Evolutionary conservation across 2,329 filamentous ascomycete species (phyloP).

Genomic region (Raffaelea arxii): DNA sequence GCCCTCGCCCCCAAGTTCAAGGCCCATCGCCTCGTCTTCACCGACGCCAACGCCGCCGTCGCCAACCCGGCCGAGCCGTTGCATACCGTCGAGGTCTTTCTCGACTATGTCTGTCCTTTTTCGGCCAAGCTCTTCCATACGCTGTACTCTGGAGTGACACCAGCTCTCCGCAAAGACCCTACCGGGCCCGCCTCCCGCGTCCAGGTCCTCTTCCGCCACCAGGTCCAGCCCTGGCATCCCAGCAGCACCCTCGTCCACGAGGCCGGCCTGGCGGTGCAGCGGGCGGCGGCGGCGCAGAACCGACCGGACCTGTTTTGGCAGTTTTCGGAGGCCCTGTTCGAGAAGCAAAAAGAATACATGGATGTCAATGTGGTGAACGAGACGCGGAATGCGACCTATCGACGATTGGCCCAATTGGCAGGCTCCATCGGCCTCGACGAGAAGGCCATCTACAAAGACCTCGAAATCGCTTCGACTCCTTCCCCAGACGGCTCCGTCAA

Average conservation of each 20-base stretch:
- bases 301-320: conserved; percentile 64
- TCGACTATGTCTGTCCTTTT: conserved; percentile 85
- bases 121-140: conserved; percentile 66
- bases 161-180: conserved; percentile 53
- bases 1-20: conserved; percentile 70
- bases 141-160: conserved; percentile 55
- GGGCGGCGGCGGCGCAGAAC: conserved; percentile 31
- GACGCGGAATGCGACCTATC: conserved; percentile 75
- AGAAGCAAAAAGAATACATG: conserved; percentile 66
- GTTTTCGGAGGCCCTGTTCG: conserved; percentile 60
- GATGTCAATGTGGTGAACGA: conserved; percentile 79
- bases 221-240: conserved; percentile 93
- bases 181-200: conserved; percentile 40
- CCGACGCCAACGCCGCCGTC: conserved; percentile 21
- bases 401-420: conserved; percentile 68
- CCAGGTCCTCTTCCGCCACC: conserved; percentile 77
- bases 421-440: conserved; percentile 62
- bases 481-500: conserved; percentile 62
- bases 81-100: conserved; percentile 57
- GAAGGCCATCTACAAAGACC: conserved; percentile 55
- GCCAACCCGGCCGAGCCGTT: conserved; percentile 31
- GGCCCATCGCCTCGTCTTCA: conserved; percentile 55
- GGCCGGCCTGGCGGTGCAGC: conserved; percentile 71
- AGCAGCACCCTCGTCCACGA: conserved; percentile 75
- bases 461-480: conserved; percentile 60